Conservation (phyloP, 2,329 filamentous ascomycete species). For the Aspergillus chevalieri region DNA sequence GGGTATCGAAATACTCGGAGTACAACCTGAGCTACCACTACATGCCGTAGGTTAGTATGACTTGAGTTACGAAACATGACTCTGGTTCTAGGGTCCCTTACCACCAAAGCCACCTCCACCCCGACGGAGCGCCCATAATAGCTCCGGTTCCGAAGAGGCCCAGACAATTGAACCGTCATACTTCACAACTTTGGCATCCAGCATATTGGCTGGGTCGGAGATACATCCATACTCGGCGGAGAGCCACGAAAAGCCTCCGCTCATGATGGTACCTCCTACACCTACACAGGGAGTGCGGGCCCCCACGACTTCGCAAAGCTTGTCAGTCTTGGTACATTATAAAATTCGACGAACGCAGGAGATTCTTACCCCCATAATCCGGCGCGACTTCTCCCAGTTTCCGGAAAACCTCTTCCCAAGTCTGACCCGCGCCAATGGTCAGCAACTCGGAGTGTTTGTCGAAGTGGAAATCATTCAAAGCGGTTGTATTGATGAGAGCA, state of each 20-base stretch:
- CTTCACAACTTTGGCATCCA: slow-evolving; percentile 35
- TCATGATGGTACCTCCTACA: slow-evolving; percentile 33
- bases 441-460: slow-evolving; percentile 24
- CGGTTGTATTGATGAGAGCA: slow-evolving; percentile 32
- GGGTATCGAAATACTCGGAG: slow-evolving; percentile 8
- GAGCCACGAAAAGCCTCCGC: slow-evolving; percentile 37
- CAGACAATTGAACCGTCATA: slow-evolving; percentile 33
- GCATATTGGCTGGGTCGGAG: slow-evolving; percentile 36
- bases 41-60: not conserved
- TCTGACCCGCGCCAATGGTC: slow-evolving; percentile 31
- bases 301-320: slow-evolving; percentile 19
- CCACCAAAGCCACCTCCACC: slow-evolving; percentile 29
- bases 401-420: slow-evolving; percentile 33
- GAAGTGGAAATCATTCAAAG: slow-evolving; percentile 34
- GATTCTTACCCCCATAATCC: slow-evolving; percentile 24
- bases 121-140: slow-evolving; percentile 39
- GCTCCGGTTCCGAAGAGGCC: slow-evolving; percentile 35
- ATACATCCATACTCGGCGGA: slow-evolving; percentile 32
- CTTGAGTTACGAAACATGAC: not conserved
- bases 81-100: slow-evolving; percentile 1
- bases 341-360: not conserved
- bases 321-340: not conserved
- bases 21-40: slow-evolving; percentile 2
- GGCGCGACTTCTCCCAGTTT: slow-evolving; percentile 29
- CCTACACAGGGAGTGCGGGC: slow-evolving; percentile 35